Evolutionary conservation across 805 yeast genomes (phyloP).

Genomic region (Grigorovia transvaalensis): DNA sequence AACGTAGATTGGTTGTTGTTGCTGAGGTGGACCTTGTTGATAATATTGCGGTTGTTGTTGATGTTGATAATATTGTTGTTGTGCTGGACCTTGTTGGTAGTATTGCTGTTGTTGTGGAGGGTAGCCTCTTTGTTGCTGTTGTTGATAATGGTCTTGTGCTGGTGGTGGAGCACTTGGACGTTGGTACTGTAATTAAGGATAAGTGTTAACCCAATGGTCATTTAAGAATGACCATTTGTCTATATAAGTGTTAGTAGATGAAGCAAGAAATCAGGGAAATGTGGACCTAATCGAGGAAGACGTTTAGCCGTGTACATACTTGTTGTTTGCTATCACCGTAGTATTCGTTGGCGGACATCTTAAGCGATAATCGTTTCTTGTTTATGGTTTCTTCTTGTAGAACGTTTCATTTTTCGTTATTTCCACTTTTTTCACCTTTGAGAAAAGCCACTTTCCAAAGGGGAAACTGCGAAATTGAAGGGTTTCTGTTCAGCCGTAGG

Average conservation of each 20-base stretch:
- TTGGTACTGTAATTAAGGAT: slow-evolving; percentile 8
- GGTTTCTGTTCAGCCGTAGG: too few relatives aligned
- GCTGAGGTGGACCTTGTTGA: slow-evolving; percentile 36
- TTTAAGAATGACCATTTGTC: too few relatives aligned
- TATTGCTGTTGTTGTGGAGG: slow-evolving; percentile 29
- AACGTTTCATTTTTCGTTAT: too few relatives aligned
- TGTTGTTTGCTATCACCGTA: slow-evolving; percentile 11
- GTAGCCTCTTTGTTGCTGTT: slow-evolving; percentile 1
- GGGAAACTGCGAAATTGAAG: too few relatives aligned
- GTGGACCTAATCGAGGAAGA: background rate
- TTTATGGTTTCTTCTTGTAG: too few relatives aligned
- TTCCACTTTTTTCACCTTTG: too few relatives aligned
- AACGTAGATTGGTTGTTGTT: slow-evolving; percentile 39
- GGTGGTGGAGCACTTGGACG: slow-evolving; percentile 26
- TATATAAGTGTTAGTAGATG: background rate
- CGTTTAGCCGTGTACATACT: slow-evolving; percentile 2
- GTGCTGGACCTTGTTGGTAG: slow-evolving; percentile 32
- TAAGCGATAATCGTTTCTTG: slow-evolving; percentile 3
- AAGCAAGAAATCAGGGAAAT: background rate
- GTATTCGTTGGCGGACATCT: slow-evolving; percentile 22
- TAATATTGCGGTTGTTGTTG: slow-evolving; percentile 10
- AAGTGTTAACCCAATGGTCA: background rate
- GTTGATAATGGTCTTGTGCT: slow-evolving; percentile 6
- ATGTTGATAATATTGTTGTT: slow-evolving; percentile 27
- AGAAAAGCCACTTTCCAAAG: too few relatives aligned